A percentile compares a stretch with the other conserved stretches of the same genome.
Evolutionary conservation across 768 basidiomycete species (phyloP).

Genomic region (Lyophyllum semitale): DNA sequence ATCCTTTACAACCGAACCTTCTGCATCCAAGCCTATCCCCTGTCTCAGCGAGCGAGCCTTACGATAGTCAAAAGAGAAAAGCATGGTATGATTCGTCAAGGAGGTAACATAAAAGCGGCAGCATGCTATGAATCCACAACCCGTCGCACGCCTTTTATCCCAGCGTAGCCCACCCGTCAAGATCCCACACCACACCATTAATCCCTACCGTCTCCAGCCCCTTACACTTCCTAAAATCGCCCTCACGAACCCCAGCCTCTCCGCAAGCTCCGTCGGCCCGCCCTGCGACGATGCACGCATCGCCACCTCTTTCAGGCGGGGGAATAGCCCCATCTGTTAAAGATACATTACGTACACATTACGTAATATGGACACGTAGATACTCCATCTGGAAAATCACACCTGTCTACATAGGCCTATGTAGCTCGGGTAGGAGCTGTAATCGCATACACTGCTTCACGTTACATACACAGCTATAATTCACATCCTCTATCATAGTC

Average conservation of each 20-base stretch:
- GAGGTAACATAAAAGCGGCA: background rate
- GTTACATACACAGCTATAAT: too few relatives aligned
- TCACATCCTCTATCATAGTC: too few relatives aligned
- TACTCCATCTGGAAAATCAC: too few relatives aligned
- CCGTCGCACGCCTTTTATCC: background rate
- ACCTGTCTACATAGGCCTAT: too few relatives aligned
- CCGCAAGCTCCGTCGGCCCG: conserved; percentile 7
- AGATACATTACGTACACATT: too few relatives aligned
- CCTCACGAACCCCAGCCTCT: conserved; percentile 2
- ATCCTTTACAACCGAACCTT: too few relatives aligned
- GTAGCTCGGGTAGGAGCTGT: too few relatives aligned
- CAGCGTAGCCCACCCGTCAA: background rate
- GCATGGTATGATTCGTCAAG: background rate
- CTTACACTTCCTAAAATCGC: conserved; percentile 6
- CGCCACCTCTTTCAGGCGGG: conserved; percentile 13
- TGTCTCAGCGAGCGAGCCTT: too few relatives aligned
- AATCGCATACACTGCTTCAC: too few relatives aligned
- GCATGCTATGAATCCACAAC: background rate
- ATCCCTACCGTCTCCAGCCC: conserved; percentile 9
- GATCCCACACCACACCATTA: conserved; percentile 5
- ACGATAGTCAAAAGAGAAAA: background rate
- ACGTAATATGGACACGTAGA: too few relatives aligned
- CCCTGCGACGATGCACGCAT: conserved; percentile 15
- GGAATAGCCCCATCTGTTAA: conserved; percentile 21
- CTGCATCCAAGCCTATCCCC: too few relatives aligned